phyloP scores from a whole-genome alignment of 768 basidiomycete species.

The Nidula microcarpa region DNA sequence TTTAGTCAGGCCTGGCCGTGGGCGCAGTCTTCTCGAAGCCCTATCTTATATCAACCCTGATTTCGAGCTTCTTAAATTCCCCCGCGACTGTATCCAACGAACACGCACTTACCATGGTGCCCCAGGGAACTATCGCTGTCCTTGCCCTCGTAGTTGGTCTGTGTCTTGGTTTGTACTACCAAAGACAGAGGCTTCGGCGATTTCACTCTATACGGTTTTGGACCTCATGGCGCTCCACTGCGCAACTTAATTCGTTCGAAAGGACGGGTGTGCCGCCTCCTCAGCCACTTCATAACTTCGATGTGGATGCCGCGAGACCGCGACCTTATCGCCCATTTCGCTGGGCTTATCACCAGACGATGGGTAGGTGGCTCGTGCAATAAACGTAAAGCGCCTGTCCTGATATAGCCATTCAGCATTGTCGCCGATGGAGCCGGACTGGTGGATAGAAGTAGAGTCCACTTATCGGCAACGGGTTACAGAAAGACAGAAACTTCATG shows the following conservation, averaged over 20 bases:
- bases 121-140: background rate
- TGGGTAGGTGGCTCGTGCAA: conserved; percentile 40
- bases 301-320: conserved; percentile 37
- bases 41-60: too few relatives aligned
- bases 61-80: too few relatives aligned
- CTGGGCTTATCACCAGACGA: conserved; percentile 55
- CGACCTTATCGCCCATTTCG: conserved; percentile 55
- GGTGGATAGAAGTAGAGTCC: conserved; percentile 55
- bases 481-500: conserved; percentile 37
- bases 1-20: too few relatives aligned
- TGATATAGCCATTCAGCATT: too few relatives aligned
- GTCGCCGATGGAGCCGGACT: conserved; percentile 47
- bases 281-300: conserved; percentile 34
- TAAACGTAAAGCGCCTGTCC: background rate
- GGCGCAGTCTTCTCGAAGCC: too few relatives aligned
- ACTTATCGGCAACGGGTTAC: conserved; percentile 41
- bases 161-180: background rate
- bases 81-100: too few relatives aligned
- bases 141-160: background rate
- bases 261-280: conserved; percentile 43
- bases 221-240: background rate
- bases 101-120: too few relatives aligned
- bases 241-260: conserved; percentile 28
- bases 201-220: background rate
- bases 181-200: background rate